Percentiles rank a stretch among this genome's conserved stretches.
phyloP scores from a whole-genome alignment of 805 yeast species.

The Yamadazyma nakazawae region DNA sequence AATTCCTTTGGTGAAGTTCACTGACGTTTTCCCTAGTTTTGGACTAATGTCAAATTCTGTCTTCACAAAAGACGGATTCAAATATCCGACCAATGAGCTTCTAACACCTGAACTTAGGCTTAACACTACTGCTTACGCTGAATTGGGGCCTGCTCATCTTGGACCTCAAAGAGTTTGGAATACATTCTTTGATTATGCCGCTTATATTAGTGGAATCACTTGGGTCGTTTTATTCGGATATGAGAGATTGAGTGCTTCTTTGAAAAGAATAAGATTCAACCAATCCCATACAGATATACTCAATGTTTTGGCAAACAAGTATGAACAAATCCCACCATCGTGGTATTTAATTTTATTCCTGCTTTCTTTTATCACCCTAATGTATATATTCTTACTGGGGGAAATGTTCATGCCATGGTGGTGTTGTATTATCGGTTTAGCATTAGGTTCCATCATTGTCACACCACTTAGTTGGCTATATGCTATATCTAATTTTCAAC shows the following conservation, averaged over 20 bases:
- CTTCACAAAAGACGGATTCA: constrained; percentile 33
- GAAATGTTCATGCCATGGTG: constrained; percentile 41
- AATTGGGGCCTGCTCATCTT: constrained; percentile 43
- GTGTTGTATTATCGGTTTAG: constrained; percentile 42
- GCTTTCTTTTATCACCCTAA: constrained; percentile 33
- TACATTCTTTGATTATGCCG: constrained; percentile 52
- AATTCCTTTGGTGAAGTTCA: constrained; percentile 48
- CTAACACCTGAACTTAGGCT: constrained; percentile 38
- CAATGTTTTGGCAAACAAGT: constrained; percentile 36
- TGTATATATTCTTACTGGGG: constrained; percentile 30
- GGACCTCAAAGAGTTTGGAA: constrained; percentile 51
- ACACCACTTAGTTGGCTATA: constrained; percentile 49
- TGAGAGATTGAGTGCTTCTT: constrained; percentile 20
- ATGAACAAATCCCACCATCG: constrained; percentile 39
- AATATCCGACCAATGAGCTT: constrained; percentile 42
- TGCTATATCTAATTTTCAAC: constrained; percentile 50
- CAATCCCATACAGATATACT: constrained; percentile 38
- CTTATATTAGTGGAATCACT: constrained; percentile 45
- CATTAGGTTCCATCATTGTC: constrained; percentile 44
- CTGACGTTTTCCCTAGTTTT: constrained; percentile 21
- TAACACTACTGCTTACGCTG: constrained; percentile 44
- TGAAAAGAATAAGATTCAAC: constrained; percentile 11
- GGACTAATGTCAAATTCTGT: constrained; percentile 50
- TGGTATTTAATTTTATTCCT: constrained; percentile 41
- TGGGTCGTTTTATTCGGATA: constrained; percentile 44